phyloP scores from a whole-genome alignment of 2,329 filamentous ascomycete genomes.

The Sporothrix phasma region DNA sequence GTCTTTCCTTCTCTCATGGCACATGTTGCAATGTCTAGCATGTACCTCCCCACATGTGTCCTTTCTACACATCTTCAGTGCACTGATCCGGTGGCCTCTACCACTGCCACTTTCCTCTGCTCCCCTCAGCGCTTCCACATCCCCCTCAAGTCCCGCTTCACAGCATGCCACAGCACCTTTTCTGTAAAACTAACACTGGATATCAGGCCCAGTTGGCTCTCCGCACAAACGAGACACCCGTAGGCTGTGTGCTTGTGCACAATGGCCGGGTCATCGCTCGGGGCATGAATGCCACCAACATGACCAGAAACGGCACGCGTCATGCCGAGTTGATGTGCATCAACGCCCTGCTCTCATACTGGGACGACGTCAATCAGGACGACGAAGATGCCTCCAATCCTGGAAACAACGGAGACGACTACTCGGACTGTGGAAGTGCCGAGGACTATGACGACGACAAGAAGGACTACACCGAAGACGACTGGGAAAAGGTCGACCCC shows the following conservation, averaged over 20 bases:
- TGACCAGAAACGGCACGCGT: slow-evolving; percentile 79
- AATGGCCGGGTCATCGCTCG: slow-evolving; percentile 68
- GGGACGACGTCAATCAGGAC: slow-evolving; percentile 24
- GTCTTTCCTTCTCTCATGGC: not conserved
- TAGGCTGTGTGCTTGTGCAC: slow-evolving; percentile 89
- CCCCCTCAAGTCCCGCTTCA: not conserved
- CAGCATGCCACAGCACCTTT: not conserved
- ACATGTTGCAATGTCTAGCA: too few species aligned
- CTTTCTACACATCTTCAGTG: too few species aligned
- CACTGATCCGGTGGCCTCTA: too few species aligned
- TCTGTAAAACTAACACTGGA: not conserved
- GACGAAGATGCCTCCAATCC: slow-evolving; percentile 18
- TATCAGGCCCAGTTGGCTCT: slow-evolving; percentile 74
- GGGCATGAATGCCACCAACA: slow-evolving; percentile 96
- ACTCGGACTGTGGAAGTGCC: slow-evolving; percentile 28
- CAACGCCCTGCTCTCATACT: slow-evolving; percentile 41
- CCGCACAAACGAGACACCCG: slow-evolving; percentile 80
- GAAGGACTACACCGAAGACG: slow-evolving; percentile 30
- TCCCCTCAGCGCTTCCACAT: not conserved
- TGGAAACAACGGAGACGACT: slow-evolving; percentile 27
- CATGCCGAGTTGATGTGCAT: slow-evolving; percentile 95
- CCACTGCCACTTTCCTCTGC: not conserved
- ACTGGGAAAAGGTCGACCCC: slow-evolving; percentile 43
- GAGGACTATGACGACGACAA: slow-evolving; percentile 24
- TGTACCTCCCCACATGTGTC: too few species aligned